These are phyloP conservation scores for Komagataella kurtzmanii DNA, from an alignment of 805 yeast species.

Conservation along the genomic window DNA sequence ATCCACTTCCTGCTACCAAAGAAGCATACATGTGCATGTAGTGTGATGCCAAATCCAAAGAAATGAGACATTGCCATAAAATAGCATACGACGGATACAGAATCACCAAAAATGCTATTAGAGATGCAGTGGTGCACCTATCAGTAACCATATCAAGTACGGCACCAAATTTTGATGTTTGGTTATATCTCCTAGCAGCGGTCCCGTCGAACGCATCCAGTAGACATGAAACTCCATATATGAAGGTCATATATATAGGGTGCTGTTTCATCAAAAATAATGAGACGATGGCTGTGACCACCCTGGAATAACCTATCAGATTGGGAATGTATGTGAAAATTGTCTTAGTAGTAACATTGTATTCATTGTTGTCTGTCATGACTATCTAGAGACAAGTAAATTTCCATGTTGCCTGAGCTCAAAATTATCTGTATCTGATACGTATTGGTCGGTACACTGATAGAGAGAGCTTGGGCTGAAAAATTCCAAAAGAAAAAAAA, in stretches of 20 bases:
- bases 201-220: constrained; percentile 94
- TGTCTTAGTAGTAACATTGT: neutral
- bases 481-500: neutral
- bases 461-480: neutral
- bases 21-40: constrained; percentile 98
- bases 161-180: constrained; percentile 89
- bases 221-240: constrained; percentile 81
- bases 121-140: constrained; percentile 90
- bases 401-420: neutral
- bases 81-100: constrained; percentile 60
- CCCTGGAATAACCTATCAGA: constrained; percentile 80
- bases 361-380: neutral
- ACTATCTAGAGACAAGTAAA: neutral
- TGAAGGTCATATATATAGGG: constrained; percentile 62
- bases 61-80: constrained; percentile 71
- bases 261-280: constrained; percentile 72
- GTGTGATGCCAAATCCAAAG: constrained; percentile 84
- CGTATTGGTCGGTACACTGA: neutral
- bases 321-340: constrained; percentile 45
- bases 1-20: constrained; percentile 59
- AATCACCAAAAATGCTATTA: constrained; percentile 74
- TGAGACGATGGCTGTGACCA: constrained; percentile 69
- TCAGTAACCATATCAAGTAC: constrained; percentile 98
- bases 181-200: constrained; percentile 82
- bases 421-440: neutral